Evolutionary conservation across 495 filamentous ascomycete genomes (phyloP).

Genomic region (Hypoxylon fragiforme): DNA sequence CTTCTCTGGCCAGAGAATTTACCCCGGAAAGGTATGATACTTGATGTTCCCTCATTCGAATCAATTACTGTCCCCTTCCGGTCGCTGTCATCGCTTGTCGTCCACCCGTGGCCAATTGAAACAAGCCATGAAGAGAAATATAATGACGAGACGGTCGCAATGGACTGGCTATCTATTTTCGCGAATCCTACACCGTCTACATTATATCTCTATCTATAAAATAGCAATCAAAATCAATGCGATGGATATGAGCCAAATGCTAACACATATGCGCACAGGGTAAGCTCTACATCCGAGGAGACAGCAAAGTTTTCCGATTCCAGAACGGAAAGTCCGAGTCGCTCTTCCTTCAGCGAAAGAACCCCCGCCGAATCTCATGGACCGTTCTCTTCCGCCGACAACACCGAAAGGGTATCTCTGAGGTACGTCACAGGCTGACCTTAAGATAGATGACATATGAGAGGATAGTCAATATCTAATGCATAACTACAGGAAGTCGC

Average conservation of each 20-base stretch:
- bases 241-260: conserved; percentile 10
- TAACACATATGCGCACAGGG: conserved; percentile 59
- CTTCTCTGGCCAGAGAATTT: conserved; percentile 97
- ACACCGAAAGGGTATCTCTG: conserved; percentile 99
- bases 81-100: not conserved
- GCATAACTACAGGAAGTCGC: conserved; percentile 78
- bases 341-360: conserved; percentile 99
- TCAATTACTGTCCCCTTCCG: no score
- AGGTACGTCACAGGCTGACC: conserved; percentile 66
- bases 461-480: conserved; percentile 47
- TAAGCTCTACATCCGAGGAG: conserved; percentile 98
- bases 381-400: conserved; percentile 96
- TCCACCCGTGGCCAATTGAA: not conserved
- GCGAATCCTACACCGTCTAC: no score
- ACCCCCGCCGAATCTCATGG: conserved; percentile 98
- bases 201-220: no score
- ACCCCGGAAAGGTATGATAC: conserved; percentile 90
- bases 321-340: conserved; percentile 99
- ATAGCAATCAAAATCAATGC: conserved; percentile 7
- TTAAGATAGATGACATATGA: not conserved
- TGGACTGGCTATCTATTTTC: not conserved
- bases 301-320: conserved; percentile 99
- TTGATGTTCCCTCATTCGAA: not conserved
- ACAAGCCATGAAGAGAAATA: conserved; percentile 1
- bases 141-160: conserved; percentile 6